These are phyloP conservation scores for Tolypocladium endophyticum DNA, from an alignment of 2,329 filamentous ascomycete species.

Conservation along the genomic window DNA sequence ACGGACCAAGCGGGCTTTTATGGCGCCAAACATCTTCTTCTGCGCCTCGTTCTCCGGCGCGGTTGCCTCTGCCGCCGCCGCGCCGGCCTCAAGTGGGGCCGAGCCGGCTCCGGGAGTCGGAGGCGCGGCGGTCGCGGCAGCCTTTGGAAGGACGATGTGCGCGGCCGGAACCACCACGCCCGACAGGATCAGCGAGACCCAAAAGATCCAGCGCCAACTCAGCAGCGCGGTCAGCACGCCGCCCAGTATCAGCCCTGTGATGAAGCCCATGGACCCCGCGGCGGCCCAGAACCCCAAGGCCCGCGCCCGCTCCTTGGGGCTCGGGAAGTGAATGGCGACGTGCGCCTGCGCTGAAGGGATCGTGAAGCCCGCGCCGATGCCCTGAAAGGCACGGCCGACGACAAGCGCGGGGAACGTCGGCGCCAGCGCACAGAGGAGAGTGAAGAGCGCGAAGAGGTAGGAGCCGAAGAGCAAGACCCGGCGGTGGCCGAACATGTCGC, in stretches of 20 bases:
- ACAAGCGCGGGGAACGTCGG: neutral
- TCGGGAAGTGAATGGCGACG: neutral
- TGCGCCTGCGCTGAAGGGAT: neutral
- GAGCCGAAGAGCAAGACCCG: neutral
- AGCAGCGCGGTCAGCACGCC: neutral
- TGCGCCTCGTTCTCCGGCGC: neutral
- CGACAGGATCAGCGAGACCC: neutral
- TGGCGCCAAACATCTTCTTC: neutral
- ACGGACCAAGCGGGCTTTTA: neutral
- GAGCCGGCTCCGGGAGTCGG: neutral
- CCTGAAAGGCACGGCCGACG: neutral
- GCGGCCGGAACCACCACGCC: neutral
- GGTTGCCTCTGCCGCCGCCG: neutral
- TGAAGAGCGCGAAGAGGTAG: slow-evolving; percentile 1
- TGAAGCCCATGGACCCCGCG: neutral
- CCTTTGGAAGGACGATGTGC: neutral
- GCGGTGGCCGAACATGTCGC: slow-evolving; percentile 1
- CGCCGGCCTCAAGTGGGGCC: neutral
- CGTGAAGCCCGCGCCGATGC: slow-evolving; percentile 1
- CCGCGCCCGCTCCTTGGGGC: neutral
- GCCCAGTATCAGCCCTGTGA: neutral
- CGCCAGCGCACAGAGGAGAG: neutral
- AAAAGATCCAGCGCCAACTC: slow-evolving; percentile 1
- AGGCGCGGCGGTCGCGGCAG: neutral
- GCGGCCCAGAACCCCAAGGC: slow-evolving; percentile 1